Percentiles rank a stretch among this genome's conserved stretches.
Conservation (phyloP, 2,329 filamentous ascomycete genomes). For the Aspergillus sclerotialis region DNA sequence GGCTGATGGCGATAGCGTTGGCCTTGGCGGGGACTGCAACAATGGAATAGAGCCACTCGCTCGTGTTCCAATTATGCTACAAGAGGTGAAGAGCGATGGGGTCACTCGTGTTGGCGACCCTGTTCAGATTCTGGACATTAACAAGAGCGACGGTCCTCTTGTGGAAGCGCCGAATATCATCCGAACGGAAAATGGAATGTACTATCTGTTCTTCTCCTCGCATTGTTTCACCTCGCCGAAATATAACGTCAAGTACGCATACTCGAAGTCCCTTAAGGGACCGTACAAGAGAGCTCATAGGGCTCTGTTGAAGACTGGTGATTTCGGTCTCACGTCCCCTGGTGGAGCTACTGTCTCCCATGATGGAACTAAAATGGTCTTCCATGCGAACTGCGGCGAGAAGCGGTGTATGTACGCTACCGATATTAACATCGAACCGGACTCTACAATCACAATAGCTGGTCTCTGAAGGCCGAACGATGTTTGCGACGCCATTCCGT, state of each 20-base stretch:
- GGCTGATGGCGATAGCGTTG: slow-evolving; percentile 54
- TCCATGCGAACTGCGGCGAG: slow-evolving; percentile 20
- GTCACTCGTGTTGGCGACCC: slow-evolving; percentile 44
- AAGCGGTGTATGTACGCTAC: slow-evolving; percentile 20
- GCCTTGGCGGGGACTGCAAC: slow-evolving; percentile 35
- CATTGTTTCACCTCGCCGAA: slow-evolving; percentile 48
- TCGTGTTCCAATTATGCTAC: slow-evolving; percentile 37
- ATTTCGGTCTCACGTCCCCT: slow-evolving; percentile 17
- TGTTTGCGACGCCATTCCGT: no score
- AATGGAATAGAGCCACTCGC: no score
- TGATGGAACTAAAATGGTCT: slow-evolving; percentile 21
- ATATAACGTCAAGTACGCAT: slow-evolving; percentile 56
- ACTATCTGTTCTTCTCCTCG: slow-evolving; percentile 56
- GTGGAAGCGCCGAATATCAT: slow-evolving; percentile 53
- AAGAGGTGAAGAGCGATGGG: slow-evolving; percentile 38
- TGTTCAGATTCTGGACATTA: slow-evolving; percentile 52
- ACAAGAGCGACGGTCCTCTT: slow-evolving; percentile 51
- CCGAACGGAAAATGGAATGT: slow-evolving; percentile 36
- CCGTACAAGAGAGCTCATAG: slow-evolving; percentile 26
- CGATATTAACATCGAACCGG: no score
- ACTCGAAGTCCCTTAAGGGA: slow-evolving; percentile 30
- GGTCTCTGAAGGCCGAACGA: no score
- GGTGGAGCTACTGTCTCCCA: slow-evolving; percentile 19
- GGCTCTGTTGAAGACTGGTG: slow-evolving; percentile 26
- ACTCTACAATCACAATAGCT: no score